phyloP scores from a whole-genome alignment of 768 basidiomycete species.

The Russula brevipes region DNA sequence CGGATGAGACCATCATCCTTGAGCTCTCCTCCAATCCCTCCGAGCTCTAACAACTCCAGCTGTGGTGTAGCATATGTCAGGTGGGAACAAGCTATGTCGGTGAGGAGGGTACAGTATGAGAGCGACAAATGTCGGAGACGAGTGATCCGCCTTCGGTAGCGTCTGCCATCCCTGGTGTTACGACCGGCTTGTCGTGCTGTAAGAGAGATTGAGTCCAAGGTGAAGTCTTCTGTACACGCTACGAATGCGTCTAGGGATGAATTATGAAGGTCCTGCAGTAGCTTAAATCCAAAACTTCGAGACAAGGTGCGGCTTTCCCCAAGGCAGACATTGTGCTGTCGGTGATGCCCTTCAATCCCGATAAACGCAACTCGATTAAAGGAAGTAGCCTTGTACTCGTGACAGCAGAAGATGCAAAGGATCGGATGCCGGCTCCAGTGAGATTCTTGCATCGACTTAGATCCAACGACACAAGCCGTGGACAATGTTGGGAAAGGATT shows the following conservation, averaged over 20 bases:
- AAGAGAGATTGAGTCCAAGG: conserved; percentile 45
- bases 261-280: conserved; percentile 69
- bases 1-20: conserved; percentile 69
- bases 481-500: conserved; percentile 55
- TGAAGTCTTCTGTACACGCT: conserved; percentile 40
- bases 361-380: conserved; percentile 60
- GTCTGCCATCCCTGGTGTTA: conserved; percentile 44
- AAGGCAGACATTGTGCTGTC: conserved; percentile 60
- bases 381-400: conserved; percentile 44
- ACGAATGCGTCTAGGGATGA: conserved; percentile 72
- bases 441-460: conserved; percentile 67
- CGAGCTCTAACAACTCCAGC: conserved; percentile 75
- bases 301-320: conserved; percentile 60
- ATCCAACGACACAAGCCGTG: conserved; percentile 55
- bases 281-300: conserved; percentile 79
- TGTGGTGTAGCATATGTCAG: conserved; percentile 64
- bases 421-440: conserved; percentile 55
- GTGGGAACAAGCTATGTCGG: conserved; percentile 69
- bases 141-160: conserved; percentile 58
- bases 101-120: conserved; percentile 65
- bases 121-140: conserved; percentile 67
- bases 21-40: conserved; percentile 63
- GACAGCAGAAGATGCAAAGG: conserved; percentile 42
- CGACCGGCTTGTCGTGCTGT: conserved; percentile 62
- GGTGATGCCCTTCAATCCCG: conserved; percentile 56